Evolutionary conservation across 257 asterid species (phyloP), one percentile per base, ranked within the genome.

Genomic region (Gardenia jasminoides): DNA sequence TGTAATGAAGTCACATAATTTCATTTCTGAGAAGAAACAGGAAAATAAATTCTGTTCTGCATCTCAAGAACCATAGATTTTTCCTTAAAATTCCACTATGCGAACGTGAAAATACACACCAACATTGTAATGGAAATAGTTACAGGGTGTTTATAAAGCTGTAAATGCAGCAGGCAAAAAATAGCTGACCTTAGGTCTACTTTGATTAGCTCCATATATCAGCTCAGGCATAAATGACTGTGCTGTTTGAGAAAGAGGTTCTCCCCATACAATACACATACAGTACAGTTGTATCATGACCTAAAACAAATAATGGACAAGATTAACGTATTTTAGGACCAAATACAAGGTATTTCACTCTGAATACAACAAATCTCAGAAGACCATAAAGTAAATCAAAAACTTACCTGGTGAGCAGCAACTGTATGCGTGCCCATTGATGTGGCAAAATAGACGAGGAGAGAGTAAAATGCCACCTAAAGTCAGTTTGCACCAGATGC

Each of bases 211-310:
- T 87, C 98, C 99, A 84, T 89, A 92, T 61, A 95, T 78, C 82
- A 91, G 80, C 87, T 93, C 98, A 0, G 98, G 99, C 97, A 95
- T 92, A 88, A 90, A 95, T 59, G 98, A 90, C 85, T 95, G 99
- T 26, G 98, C 96, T 13, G 99, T 95, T 83, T 95, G 98, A 79
- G 99, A 95, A 72, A 95, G 97, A 81, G 98, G 98, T 83, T 95
- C 98, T 72, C 97, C 97, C 88, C 88, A 93, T 75, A 95, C 96
- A 13, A 97, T 77, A 83, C 94, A 95, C 89, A 91, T 84, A 87
- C 93, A 76, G 82, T 86, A 93, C 75, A 95, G 78, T 80, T 95
- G 99, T 79, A 95, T 89, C 98, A 93, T 92, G 86, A 95, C 99
- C 98, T 95, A 78, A 47, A 83, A 36, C 41, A 36, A 79, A 36